Evolutionary conservation across 495 filamentous ascomycete species (phyloP).

Genomic region (Parmelia sp.): DNA sequence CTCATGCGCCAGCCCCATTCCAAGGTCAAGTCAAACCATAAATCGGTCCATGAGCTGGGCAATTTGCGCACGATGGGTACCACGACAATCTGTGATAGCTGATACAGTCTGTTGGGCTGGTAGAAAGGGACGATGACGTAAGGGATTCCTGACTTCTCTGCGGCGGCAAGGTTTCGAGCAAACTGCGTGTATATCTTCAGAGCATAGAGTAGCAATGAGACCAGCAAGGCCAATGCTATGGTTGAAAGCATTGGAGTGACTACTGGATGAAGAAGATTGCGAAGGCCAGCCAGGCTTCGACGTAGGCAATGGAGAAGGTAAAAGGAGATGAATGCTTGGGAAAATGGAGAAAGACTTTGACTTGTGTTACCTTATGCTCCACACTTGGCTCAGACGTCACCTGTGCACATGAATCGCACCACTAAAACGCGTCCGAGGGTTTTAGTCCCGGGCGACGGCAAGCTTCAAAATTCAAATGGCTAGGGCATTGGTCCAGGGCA

Average conservation of each 20-base stretch:
- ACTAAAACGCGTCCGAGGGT: neutral
- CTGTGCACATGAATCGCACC: neutral
- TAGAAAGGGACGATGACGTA: slow-evolving; percentile 35
- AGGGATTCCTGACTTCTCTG: slow-evolving; percentile 31
- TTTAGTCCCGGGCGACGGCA: neutral
- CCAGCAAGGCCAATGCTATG: slow-evolving; percentile 5
- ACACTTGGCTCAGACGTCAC: too few species aligned
- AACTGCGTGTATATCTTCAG: slow-evolving; percentile 14
- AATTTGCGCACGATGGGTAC: slow-evolving; percentile 16
- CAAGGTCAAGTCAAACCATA: slow-evolving; percentile 23
- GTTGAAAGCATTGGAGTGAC: slow-evolving; percentile 8
- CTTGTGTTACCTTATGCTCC: too few species aligned
- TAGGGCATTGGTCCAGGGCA: neutral
- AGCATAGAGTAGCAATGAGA: slow-evolving; percentile 1
- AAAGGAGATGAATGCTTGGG: neutral
- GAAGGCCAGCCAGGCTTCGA: too few species aligned
- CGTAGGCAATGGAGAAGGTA: neutral
- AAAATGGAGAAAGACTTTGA: too few species aligned
- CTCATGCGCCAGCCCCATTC: slow-evolving; percentile 37
- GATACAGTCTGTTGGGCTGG: slow-evolving; percentile 29
- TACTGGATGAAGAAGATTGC: neutral
- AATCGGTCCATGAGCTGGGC: slow-evolving; percentile 18
- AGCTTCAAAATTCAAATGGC: too few species aligned
- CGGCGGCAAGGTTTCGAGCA: slow-evolving; percentile 12
- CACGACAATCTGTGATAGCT: slow-evolving; percentile 8